Conservation (phyloP, 148 eudicot genomes). For the Polygonum aviculare region DNA sequence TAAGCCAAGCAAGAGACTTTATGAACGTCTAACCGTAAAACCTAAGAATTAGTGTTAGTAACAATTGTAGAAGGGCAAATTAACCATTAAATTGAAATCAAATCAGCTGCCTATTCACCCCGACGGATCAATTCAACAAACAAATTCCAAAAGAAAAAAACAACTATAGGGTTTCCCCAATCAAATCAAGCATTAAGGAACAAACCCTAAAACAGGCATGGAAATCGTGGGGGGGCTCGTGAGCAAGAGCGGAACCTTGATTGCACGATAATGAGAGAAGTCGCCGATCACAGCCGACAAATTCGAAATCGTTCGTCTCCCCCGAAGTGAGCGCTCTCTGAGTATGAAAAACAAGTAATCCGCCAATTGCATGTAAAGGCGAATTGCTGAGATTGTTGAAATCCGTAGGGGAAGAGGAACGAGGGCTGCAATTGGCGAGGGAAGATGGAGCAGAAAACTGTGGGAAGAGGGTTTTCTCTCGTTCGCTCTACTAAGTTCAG, state of each 20-base stretch:
- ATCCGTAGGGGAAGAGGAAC: background rate
- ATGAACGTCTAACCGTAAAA: background rate
- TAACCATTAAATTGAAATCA: background rate
- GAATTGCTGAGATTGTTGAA: background rate
- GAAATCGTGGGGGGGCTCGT: background rate
- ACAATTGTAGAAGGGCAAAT: background rate
- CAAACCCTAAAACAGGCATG: background rate
- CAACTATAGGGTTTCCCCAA: background rate
- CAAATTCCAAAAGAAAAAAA: background rate
- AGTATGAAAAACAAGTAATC: background rate
- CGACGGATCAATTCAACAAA: background rate
- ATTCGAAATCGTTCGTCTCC: background rate
- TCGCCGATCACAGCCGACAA: conserved; percentile 1
- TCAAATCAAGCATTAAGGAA: background rate
- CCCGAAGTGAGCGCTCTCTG: background rate
- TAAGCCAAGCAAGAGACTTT: background rate
- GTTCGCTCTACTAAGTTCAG: background rate
- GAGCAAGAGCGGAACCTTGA: background rate
- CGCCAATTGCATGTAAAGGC: background rate
- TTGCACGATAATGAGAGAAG: background rate
- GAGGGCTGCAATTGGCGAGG: background rate
- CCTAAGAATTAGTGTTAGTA: background rate
- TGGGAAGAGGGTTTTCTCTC: background rate
- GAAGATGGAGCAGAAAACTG: background rate
- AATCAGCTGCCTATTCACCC: background rate